Percentiles rank a stretch among this genome's conserved stretches.
These are phyloP conservation scores for Obelidium mucronatum DNA, from an alignment of 192 early-diverging fungal genomes.

Conservation along the genomic window DNA sequence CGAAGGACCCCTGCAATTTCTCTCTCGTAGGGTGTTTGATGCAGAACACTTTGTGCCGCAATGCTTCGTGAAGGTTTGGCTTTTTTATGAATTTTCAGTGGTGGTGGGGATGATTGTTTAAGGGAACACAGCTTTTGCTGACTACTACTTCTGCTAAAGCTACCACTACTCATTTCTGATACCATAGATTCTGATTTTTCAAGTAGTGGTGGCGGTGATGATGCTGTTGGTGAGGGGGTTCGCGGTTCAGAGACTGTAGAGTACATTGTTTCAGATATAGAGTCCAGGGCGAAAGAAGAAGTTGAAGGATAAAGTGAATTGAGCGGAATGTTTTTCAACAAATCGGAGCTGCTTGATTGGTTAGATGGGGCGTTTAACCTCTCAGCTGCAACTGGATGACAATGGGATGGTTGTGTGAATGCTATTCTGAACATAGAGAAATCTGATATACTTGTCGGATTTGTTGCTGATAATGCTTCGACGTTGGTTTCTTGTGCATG, in stretches of 20 bases:
- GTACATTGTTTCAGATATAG: too few relatives aligned
- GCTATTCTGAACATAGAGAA: background rate
- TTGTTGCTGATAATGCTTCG: background rate
- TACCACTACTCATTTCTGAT: too few relatives aligned
- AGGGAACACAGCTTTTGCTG: too few relatives aligned
- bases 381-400: background rate
- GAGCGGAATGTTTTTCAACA: background rate
- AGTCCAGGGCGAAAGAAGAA: background rate
- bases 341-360: background rate
- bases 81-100: conserved; percentile 12
- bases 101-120: background rate
- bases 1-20: conserved; percentile 37
- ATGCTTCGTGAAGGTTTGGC: conserved; percentile 17
- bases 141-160: too few relatives aligned
- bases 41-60: background rate
- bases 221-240: background rate
- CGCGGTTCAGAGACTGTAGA: too few relatives aligned
- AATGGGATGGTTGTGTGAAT: background rate
- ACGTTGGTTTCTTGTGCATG: too few relatives aligned
- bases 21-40: background rate
- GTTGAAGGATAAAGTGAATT: background rate
- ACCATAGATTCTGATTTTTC: too few relatives aligned
- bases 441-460: background rate
- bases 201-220: background rate
- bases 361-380: background rate